Conservation (phyloP, 371 early-diverging fungal species). For the Batkoa obscura region DNA sequence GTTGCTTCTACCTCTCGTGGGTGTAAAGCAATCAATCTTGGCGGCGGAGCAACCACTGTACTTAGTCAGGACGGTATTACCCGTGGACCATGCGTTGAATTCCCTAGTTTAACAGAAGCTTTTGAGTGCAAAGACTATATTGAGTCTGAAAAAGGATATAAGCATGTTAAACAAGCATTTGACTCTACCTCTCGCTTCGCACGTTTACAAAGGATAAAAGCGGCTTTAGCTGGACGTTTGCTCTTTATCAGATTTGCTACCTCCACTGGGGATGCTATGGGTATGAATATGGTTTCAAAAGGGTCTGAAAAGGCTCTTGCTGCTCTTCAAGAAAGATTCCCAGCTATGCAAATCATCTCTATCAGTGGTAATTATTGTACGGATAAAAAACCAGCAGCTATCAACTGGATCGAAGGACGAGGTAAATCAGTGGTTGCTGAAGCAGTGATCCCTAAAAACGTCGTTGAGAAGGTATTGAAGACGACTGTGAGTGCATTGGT, state of each 20-base stretch:
- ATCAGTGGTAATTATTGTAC: conserved; percentile 91
- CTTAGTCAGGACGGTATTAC: conserved; percentile 82
- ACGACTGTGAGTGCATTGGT: conserved; percentile 64
- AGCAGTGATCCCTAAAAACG: conserved; percentile 56
- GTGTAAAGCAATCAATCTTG: conserved; percentile 82
- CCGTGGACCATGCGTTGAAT: conserved; percentile 81
- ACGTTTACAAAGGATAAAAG: conserved; percentile 60
- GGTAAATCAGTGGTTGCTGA: conserved; percentile 90
- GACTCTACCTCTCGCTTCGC: conserved; percentile 83
- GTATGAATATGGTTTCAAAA: conserved; percentile 99
- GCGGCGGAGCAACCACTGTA: conserved; percentile 77
- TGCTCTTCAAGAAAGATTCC: conserved; percentile 37
- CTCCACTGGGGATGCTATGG: conserved; percentile 96
- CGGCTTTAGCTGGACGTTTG: conserved; percentile 64
- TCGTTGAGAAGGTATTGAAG: conserved; percentile 72
- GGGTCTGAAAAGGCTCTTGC: conserved; percentile 67
- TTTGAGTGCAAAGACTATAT: conserved; percentile 54
- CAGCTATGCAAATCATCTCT: conserved; percentile 60
- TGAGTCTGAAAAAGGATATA: conserved; percentile 39
- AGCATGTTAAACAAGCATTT: conserved; percentile 49
- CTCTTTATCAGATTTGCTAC: conserved; percentile 77
- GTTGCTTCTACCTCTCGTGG: conserved; percentile 94
- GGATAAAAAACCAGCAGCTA: conserved; percentile 93
- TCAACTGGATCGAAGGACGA: conserved; percentile 95
- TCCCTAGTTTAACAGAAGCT: conserved; percentile 46